Base-by-base conservation (phyloP, 805 yeast genomes). In the Wickerhamiella sorbophila region DNA sequence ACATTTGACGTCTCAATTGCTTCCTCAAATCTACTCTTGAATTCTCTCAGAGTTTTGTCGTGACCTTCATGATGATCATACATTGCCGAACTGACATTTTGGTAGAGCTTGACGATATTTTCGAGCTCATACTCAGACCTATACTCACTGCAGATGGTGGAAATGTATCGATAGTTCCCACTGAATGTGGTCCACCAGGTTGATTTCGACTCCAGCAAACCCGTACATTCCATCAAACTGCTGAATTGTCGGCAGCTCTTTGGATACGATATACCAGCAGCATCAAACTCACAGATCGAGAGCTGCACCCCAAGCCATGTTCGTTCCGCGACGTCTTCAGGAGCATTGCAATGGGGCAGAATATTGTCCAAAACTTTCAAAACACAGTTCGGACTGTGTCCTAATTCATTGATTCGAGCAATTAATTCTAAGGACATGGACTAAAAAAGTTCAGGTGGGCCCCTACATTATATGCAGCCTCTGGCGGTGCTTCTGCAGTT, bases 181-280 rank as follows among this genome's bases (percentile, higher is more conserved):
- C 76, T 76, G 52, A 70, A 79, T 0, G 79, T 74, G 0, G 86
- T 77, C 88, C 88, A 79, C 69, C 78, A 74, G 49, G 77, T 80
- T 0, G 60, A 48, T 17, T 45, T 42, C 1, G 56, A 24, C 36
- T 52, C 61, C 36, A 60, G 44, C 29, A 36, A 43, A 3, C 22
- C 29, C 1, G 61, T 49, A 42, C 64, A 60, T 2, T 15, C 19
- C 0, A 20, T 12, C 3, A 48, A 22, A 10, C 20, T 27, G 5
- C 17, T 2, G 1, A n/a, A 24, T 19, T 42, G 42, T 10, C 12
- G 12, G 40, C 63, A 59, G 0, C 22, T 38, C 3, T 21, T 24
- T 0, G 64, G 64, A 34, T 44, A 56, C 2, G 22, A 39, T 8
- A 60, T 44, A 1, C 46, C 44, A 1, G 62, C 56, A 1, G 56